Evolutionary conservation across 192 early-diverging fungal species (phyloP), one percentile per base, ranked within the genome.

Genomic region (Entomortierella lignicola): DNA sequence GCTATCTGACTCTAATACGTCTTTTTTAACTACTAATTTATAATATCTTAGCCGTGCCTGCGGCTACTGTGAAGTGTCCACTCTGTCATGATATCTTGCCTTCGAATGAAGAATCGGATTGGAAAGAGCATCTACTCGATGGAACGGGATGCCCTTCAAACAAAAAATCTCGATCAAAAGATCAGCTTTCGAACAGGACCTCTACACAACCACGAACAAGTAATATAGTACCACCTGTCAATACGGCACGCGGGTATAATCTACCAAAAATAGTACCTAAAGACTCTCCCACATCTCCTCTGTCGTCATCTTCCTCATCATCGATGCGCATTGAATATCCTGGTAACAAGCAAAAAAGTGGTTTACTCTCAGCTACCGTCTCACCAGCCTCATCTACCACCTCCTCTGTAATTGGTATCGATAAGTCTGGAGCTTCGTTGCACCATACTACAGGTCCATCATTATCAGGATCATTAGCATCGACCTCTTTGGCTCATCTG

Each of bases 51-150:
- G 60, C 48, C 10, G 71, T 60, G 4, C 55, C 67, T 11, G 81
- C 55, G 25, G 32, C 57, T 10, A 79, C 73, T 2, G 59, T 73
- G 32, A 68, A 89, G 31, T 92, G 91, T 63, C 91, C 91, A 20
- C 60, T 92, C 12, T 92, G 91, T 71, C 89, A 88, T 25, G 27
- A 58, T 2, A 85, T 91, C 58, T 60, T 92, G 26, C 52, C 60
- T 10, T 82, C 80, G 8, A 83, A 80, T 25, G 85, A 83, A 2
- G 91, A 92, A 44, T 75, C 74, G 26, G 83, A 85, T 3, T 92
- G 92, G 92, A 91, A 88, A 42, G 25, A 63, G 48, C 93, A 94
- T 82, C 71, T 94, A 15, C 52, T 91, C n/a, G 34, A 50, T 32
- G 70, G 58, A 32, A 43, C 50, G 31, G 91, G 92, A 27, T 92